Evolutionary conservation across 2,329 filamentous ascomycete genomes (phyloP).

Genomic region (Xylariaceae sp.): DNA sequence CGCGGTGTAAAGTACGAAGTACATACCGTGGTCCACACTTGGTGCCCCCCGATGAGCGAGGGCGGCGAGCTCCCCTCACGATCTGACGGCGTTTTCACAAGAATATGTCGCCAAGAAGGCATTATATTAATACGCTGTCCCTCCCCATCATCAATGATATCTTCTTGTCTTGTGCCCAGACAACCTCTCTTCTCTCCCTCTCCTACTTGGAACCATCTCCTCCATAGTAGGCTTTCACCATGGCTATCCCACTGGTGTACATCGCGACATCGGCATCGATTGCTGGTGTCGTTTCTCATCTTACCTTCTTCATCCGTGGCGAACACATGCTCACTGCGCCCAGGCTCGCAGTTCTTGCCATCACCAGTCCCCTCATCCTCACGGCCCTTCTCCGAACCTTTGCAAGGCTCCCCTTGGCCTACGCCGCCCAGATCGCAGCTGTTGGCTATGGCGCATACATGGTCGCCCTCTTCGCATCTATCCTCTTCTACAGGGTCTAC

Average conservation of each 20-base stretch:
- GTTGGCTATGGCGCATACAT: slow-evolving; percentile 16
- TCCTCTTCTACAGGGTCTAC: slow-evolving; percentile 16
- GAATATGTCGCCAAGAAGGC: too few species aligned
- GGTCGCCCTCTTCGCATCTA: slow-evolving; percentile 16
- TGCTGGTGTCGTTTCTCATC: slow-evolving; percentile 16
- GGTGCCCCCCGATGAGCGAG: too few species aligned
- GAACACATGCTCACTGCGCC: slow-evolving; percentile 18
- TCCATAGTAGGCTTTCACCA: background rate
- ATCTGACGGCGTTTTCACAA: too few species aligned
- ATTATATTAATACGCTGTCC: background rate
- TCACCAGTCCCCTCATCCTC: slow-evolving; percentile 5
- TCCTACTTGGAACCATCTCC: background rate
- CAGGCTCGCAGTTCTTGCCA: slow-evolving; percentile 7
- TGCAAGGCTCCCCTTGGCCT: background rate
- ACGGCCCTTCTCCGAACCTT: slow-evolving; percentile 4
- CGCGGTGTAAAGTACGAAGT: background rate
- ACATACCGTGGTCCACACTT: too few species aligned
- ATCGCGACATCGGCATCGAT: slow-evolving; percentile 5
- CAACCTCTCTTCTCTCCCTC: background rate
- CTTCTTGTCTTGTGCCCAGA: background rate
- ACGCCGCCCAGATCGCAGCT: slow-evolving; percentile 7
- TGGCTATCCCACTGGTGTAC: slow-evolving; percentile 4
- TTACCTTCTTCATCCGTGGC: slow-evolving; percentile 16
- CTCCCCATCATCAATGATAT: background rate
- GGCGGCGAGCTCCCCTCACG: too few species aligned